Evolutionary conservation across 1,284 basidiomycete genomes (phyloP), one percentile per base, ranked within the genome.

Genomic region (Papiliotrema fonsecae): DNA sequence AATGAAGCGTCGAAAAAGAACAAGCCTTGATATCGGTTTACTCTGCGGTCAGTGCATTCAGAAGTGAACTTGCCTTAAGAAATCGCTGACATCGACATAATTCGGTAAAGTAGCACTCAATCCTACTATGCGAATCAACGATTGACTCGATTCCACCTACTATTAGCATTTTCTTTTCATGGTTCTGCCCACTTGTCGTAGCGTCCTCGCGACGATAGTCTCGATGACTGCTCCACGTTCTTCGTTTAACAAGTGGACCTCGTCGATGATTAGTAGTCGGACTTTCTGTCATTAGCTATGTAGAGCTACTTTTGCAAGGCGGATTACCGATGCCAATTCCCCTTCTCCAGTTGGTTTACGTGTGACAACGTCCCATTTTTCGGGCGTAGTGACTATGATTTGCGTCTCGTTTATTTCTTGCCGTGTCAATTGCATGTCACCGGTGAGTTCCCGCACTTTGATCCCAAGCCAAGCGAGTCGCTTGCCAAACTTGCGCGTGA

Each of bases 361-460:
- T 6, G 96, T 99, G 1, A 98, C 96, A 0, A 99, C 96, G 61
- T 99, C 96, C 96, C 96, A 99, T 73, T 99, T 99, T 70, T 99
- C 96, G 0, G 96, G 96, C 1, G 96, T 99, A 0, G 96, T 99
- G 11, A 99, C 92, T 54, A 99, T 97, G 50, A 99, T 88, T 67
- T 98, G 96, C 14, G 96, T 99, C 70, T 89, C 86, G 3, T 86
- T 86, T 54, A 99, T 94, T 74, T 98, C 94, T 27, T 84, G 81
- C 65, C 88, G 86, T 2, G 96, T 94, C 69, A 99, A 75, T 70
- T 98, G 96, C 93, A 98, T 98, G 67, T 99, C 96, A 72, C 96
- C 93, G 5, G 96, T 99, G 50, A 98, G 76, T 72, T 99, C 96
- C 49, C 88, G 80, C 34, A 97, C 94, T 62, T 81, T 77, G 58